Base-by-base conservation (phyloP, 2,329 filamentous ascomycete species). In the Triangularia verruculosa region DNA sequence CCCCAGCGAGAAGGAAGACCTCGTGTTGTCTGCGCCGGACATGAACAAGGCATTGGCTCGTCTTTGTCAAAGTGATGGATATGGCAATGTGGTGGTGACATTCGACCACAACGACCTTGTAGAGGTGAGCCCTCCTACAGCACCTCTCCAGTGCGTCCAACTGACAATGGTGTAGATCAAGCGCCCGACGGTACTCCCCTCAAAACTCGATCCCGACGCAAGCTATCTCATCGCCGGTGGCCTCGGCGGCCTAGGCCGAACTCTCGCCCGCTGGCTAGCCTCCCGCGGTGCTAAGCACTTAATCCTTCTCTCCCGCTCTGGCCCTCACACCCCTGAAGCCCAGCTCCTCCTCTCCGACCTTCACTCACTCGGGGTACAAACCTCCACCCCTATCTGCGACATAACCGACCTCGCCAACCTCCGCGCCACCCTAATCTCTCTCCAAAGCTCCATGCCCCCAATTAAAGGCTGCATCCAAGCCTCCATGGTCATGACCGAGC, bases 191-290 rank as follows among this genome's bases (percentile, higher is more conserved):
- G n/a, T n/a, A n/a, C n/a, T n/a, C n/a, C n/a, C n/a, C n/a, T n/a
- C n/a, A n/a, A n/a, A 60, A 57, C 6, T 51, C 30, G 56, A 60
- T 59, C 2, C 66, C 61, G 43, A 57, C 66, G 34, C 62, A 2
- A 69, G 72, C 1, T 80, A 79, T 58, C 63, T 79, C 1, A 63
- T 80, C 9, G 71, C 72, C 20, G 78, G 78, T 59, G 77, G 78
- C 3, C 69, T 76, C 0, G 76, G 77, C 22, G 78, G 76, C 25
- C 68, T 79, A 0, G 78, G 78, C 17, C 70, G 71, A 28, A 71
- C 69, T 32, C 72, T 77, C 24, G 72, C 74, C 12, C 62, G 57
- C 12, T 75, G 73, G 71, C 71, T 80, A 68, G 74, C 72, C 1
- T 70, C 74, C 2, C 71, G 72, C 32, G 79, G 79, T 0, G 79